A percentile compares a stretch with the other conserved stretches of the same genome.
Evolutionary conservation across 2,329 filamentous ascomycete genomes (phyloP).

Genomic region (Coniochaeta prunicola): DNA sequence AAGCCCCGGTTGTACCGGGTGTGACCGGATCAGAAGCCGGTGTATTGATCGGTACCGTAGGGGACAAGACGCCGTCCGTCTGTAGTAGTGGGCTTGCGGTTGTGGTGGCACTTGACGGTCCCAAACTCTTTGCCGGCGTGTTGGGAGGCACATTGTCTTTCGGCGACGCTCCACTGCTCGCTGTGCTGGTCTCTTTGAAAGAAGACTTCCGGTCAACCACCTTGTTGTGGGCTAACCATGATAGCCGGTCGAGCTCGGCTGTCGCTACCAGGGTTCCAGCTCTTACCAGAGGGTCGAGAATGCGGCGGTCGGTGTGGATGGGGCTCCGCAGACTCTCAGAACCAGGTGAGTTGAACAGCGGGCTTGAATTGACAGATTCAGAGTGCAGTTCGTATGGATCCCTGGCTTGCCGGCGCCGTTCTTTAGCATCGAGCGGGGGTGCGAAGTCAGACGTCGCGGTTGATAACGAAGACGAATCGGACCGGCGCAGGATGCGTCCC

Average conservation of each 20-base stretch:
- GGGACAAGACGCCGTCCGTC: neutral
- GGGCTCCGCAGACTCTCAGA: neutral
- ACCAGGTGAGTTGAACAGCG: neutral
- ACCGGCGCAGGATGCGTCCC: neutral
- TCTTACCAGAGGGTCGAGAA: neutral
- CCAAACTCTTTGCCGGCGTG: neutral
- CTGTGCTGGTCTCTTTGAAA: neutral
- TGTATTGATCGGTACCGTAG: neutral
- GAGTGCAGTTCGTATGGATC: neutral
- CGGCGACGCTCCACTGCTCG: neutral
- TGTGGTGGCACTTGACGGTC: neutral
- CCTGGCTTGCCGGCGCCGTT: neutral
- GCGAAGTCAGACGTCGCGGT: neutral
- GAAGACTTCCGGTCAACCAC: neutral
- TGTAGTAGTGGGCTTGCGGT: neutral
- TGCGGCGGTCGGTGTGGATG: neutral
- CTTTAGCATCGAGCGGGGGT: neutral
- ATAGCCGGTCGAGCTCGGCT: neutral
- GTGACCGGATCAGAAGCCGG: neutral
- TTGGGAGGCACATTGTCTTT: neutral
- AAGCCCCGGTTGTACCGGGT: neutral
- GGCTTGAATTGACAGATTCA: neutral
- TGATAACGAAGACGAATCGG: neutral
- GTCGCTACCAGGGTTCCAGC: neutral
- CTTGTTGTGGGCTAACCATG: neutral